Evolutionary conservation across 257 asterid species (phyloP).

Genomic region (Plectranthus barbatus): DNA sequence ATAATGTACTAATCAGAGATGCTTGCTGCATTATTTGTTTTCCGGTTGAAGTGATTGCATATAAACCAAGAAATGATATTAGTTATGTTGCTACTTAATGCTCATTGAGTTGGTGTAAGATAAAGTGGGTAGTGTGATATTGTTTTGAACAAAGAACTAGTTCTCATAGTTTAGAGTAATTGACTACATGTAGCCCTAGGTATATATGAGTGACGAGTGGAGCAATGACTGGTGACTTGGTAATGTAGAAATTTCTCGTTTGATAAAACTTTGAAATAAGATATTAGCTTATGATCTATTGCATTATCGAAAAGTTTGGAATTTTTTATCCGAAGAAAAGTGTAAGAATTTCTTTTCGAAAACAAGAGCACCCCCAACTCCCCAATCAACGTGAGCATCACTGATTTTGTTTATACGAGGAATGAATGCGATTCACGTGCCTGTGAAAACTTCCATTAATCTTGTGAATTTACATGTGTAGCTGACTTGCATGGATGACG

Average conservation of each 20-base stretch:
- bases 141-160: not conserved
- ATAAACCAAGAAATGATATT: not conserved
- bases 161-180: not conserved
- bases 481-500: not conserved
- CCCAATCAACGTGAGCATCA: not conserved
- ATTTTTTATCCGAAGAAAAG: not conserved
- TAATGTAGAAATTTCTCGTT: not conserved
- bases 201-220: constrained; percentile 1
- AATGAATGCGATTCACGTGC: not conserved
- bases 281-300: not conserved
- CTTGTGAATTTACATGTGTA: not conserved
- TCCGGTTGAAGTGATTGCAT: constrained; percentile 3
- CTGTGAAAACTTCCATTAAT: not conserved
- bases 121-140: not conserved
- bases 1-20: not conserved
- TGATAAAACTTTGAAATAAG: not conserved
- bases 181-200: not conserved
- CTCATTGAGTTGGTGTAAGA: not conserved
- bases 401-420: not conserved
- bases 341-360: not conserved
- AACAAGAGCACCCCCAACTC: not conserved
- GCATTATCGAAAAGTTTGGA: not conserved
- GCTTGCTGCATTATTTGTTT: not conserved
- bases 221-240: not conserved
- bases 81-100: not conserved